phyloP scores from a whole-genome alignment of 495 filamentous ascomycete genomes.

The Penicillium atrosanguineum region DNA sequence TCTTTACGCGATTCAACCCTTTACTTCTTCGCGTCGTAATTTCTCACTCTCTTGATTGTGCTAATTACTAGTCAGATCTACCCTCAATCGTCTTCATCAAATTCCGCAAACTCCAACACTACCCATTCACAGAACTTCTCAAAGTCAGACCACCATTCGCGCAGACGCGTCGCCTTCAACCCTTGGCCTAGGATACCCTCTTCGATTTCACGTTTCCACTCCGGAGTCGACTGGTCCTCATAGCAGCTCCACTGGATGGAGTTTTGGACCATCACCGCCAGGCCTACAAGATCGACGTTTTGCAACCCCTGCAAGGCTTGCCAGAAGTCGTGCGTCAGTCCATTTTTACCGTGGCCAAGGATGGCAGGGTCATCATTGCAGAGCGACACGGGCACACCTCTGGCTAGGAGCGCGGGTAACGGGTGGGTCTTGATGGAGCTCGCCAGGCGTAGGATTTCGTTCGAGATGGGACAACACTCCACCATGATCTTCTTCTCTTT shows the following conservation, averaged over 20 bases:
- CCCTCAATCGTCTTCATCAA: slow-evolving; percentile 40
- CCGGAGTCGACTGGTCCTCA: slow-evolving; percentile 66
- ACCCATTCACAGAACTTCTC: slow-evolving; percentile 93
- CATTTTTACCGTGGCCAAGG: slow-evolving; percentile 70
- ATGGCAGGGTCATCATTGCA: slow-evolving; percentile 87
- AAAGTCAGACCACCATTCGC: slow-evolving; percentile 76
- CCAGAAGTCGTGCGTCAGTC: slow-evolving; percentile 89
- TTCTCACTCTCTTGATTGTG: neutral
- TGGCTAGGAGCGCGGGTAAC: slow-evolving; percentile 77
- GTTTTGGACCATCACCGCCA: slow-evolving; percentile 87
- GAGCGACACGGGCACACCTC: slow-evolving; percentile 65
- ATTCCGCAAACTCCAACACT: slow-evolving; percentile 72
- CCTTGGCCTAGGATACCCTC: slow-evolving; percentile 74
- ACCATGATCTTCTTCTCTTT: slow-evolving; percentile 84
- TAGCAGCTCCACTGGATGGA: slow-evolving; percentile 88
- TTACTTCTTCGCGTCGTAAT: neutral
- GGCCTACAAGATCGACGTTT: slow-evolving; percentile 65
- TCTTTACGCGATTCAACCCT: neutral
- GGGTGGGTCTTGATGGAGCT: slow-evolving; percentile 75
- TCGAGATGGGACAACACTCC: slow-evolving; percentile 84
- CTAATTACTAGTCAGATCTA: neutral
- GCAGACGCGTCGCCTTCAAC: slow-evolving; percentile 65
- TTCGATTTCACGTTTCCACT: slow-evolving; percentile 69
- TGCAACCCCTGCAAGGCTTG: slow-evolving; percentile 83
- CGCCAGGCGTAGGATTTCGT: slow-evolving; percentile 77